A percentile compares a stretch with the other conserved stretches of the same genome.
Conservation (phyloP, 1,284 basidiomycete species). For the Pterula multifida region DNA sequence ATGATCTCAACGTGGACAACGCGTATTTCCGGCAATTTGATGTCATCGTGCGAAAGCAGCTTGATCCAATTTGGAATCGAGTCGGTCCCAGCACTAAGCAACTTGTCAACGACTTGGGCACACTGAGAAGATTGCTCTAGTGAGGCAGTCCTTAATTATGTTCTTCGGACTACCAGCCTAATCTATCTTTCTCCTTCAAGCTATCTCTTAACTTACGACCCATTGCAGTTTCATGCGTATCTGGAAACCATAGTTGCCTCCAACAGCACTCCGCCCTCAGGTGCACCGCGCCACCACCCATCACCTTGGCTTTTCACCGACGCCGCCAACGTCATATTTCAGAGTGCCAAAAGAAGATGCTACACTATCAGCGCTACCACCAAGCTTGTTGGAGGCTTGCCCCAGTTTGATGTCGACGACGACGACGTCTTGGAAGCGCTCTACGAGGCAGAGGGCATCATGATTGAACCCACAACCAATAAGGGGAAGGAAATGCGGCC, state of each 20-base stretch:
- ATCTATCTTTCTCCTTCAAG: conserved; percentile 22
- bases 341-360: conserved; percentile 70
- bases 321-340: conserved; percentile 82
- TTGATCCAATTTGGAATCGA: conserved; percentile 95
- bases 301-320: conserved; percentile 85
- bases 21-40: conserved; percentile 95
- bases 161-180: not conserved
- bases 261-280: conserved; percentile 43
- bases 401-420: conserved; percentile 29
- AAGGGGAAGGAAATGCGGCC: conserved; percentile 19
- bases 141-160: conserved; percentile 25
- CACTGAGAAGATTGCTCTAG: conserved; percentile 76
- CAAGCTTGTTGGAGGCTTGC: conserved; percentile 15
- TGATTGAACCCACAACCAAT: conserved; percentile 1
- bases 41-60: conserved; percentile 74
- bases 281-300: conserved; percentile 50
- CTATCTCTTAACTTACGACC: conserved; percentile 86
- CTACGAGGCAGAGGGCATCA: conserved; percentile 43
- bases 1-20: conserved; percentile 88
- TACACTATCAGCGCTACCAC: conserved; percentile 42
- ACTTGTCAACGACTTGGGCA: conserved; percentile 81
- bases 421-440: conserved; percentile 56
- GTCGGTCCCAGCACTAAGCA: conserved; percentile 88
- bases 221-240: conserved; percentile 85
- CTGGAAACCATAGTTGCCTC: conserved; percentile 84